A percentile compares a stretch with the other conserved stretches of the same genome.
Conservation (phyloP, 331 rosid species). For the Quercus phellos region DNA sequence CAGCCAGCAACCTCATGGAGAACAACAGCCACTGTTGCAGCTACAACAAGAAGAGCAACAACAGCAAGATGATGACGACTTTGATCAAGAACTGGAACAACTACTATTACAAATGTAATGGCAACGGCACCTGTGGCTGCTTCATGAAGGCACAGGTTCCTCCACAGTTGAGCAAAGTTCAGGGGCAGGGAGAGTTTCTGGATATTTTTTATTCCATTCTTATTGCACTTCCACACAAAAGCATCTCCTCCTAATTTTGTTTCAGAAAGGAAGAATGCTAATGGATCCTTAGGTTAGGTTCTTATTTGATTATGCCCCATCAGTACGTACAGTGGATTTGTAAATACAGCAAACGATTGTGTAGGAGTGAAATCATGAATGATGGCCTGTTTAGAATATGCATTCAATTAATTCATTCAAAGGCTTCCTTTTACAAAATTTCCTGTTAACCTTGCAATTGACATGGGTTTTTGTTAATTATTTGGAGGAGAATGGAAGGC, state of each 20-base stretch:
- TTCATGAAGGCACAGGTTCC: background rate
- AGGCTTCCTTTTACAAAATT: background rate
- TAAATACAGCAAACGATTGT: background rate
- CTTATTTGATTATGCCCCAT: background rate
- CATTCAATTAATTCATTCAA: background rate
- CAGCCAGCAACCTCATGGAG: background rate
- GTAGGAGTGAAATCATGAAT: background rate
- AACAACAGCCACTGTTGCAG: background rate
- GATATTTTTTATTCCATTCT: background rate
- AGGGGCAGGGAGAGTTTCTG: background rate
- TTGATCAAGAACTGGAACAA: background rate
- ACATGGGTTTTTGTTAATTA: no score
- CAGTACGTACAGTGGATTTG: background rate
- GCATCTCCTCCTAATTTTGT: background rate
- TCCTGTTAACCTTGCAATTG: no score
- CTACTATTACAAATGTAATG: background rate
- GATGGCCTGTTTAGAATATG: background rate
- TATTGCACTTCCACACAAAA: background rate
- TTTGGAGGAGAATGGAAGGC: no score
- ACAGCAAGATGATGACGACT: background rate
- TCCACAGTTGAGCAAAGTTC: background rate
- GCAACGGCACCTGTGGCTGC: background rate
- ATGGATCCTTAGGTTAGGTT: background rate
- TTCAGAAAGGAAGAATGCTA: background rate
- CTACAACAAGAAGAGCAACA: background rate